Evolutionary conservation across 2,329 filamentous ascomycete species (phyloP).

Genomic region (Didymella lethalis): DNA sequence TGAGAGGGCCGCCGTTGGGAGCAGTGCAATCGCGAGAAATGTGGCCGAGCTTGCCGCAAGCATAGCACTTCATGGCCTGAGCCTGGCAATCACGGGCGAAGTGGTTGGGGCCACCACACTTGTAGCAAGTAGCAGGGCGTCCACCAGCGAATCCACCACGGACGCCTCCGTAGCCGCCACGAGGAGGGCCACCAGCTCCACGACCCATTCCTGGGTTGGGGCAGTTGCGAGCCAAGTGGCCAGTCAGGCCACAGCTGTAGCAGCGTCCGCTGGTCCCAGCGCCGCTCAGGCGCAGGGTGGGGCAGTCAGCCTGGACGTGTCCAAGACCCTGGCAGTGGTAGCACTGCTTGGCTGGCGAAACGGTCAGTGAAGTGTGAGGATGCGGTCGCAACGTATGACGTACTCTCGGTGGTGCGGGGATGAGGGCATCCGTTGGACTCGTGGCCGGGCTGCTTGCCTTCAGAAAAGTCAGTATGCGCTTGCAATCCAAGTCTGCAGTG

Average conservation of each 20-base stretch:
- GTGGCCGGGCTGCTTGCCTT: slow-evolving; percentile 88
- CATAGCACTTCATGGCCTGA: slow-evolving; percentile 98
- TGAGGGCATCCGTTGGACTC: slow-evolving; percentile 98
- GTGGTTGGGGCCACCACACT: slow-evolving; percentile 88
- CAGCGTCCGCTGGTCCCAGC: slow-evolving; percentile 84
- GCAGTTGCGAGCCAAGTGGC: slow-evolving; percentile 91
- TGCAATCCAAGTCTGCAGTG: slow-evolving; percentile 11
- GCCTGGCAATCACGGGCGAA: slow-evolving; percentile 98
- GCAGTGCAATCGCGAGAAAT: slow-evolving; percentile 96
- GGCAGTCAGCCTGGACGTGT: slow-evolving; percentile 98
- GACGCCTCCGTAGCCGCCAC: slow-evolving; percentile 74
- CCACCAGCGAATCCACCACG: slow-evolving; percentile 79
- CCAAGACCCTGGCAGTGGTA: slow-evolving; percentile 99
- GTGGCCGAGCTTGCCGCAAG: slow-evolving; percentile 90
- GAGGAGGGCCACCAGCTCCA: slow-evolving; percentile 68
- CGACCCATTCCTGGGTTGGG: slow-evolving; percentile 76
- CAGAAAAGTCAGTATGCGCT: slow-evolving; percentile 20
- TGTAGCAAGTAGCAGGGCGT: slow-evolving; percentile 72
- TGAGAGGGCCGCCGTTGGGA: slow-evolving; percentile 93
- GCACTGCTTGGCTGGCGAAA: slow-evolving; percentile 85
- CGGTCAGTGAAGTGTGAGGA: slow-evolving; percentile 4
- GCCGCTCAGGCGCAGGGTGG: slow-evolving; percentile 88
- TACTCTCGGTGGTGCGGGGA: slow-evolving; percentile 92
- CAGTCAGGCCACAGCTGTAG: slow-evolving; percentile 94
- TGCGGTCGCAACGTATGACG: slow-evolving; percentile 42